These are phyloP conservation scores for Furcasterigmium sp. DNA, from an alignment of 2,329 filamentous ascomycete species.

Conservation along the genomic window DNA sequence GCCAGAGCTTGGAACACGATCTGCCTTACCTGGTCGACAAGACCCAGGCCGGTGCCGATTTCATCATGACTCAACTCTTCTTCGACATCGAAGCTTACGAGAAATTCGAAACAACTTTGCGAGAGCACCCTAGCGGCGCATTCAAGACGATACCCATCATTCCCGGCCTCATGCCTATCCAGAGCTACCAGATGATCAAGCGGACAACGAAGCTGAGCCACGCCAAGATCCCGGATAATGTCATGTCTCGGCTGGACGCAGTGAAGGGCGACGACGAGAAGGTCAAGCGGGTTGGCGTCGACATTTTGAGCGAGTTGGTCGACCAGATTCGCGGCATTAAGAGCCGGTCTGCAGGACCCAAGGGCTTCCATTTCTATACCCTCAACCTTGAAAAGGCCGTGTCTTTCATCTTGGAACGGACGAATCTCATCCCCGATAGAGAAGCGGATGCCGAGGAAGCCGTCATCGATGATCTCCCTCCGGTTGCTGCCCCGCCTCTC, in stretches of 20 bases:
- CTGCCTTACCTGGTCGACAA: conserved; percentile 88
- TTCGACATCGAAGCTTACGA: conserved; percentile 84
- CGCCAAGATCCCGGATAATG: conserved; percentile 67
- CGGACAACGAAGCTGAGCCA: conserved; percentile 93
- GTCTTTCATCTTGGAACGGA: conserved; percentile 83
- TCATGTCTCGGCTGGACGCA: conserved; percentile 65
- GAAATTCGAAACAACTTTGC: conserved; percentile 69
- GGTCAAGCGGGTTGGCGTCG: conserved; percentile 74
- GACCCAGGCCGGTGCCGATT: conserved; percentile 85
- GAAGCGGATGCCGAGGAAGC: conserved; percentile 48
- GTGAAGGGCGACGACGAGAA: conserved; percentile 77
- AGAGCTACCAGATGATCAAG: conserved; percentile 94
- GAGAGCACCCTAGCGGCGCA: conserved; percentile 74
- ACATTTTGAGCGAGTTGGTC: conserved; percentile 80
- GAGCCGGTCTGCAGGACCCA: conserved; percentile 50
- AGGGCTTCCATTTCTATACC: conserved; percentile 96
- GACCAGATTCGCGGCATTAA: conserved; percentile 67
- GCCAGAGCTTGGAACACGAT: conserved; percentile 69
- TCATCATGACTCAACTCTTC: conserved; percentile 98
- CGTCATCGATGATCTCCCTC: conserved; percentile 37
- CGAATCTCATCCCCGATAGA: conserved; percentile 69
- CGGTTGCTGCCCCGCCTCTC: conserved; percentile 32
- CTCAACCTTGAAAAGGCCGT: conserved; percentile 95
- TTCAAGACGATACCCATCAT: conserved; percentile 89
- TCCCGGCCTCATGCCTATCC: conserved; percentile 93